Percentiles rank a stretch among this genome's conserved stretches.
Conservation (phyloP, 2,329 filamentous ascomycete genomes). For the Leptographium procerum region DNA sequence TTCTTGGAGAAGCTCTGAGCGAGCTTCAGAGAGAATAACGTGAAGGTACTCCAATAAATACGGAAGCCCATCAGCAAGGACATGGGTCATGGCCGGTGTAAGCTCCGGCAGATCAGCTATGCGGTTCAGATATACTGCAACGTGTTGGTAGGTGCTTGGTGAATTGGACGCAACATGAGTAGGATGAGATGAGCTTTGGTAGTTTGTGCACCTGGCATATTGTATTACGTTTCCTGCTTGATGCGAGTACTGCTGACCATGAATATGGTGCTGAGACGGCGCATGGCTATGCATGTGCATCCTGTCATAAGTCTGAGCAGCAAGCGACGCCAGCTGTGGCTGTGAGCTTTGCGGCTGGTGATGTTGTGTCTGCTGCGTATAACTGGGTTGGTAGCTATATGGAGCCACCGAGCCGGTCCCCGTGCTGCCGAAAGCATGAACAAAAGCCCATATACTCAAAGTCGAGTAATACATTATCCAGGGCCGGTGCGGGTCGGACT, state of each 20-base stretch:
- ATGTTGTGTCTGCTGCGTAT: not conserved
- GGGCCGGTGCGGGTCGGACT: conserved; percentile 72
- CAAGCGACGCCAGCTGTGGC: not conserved
- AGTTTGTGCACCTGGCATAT: not conserved
- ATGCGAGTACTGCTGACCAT: not conserved
- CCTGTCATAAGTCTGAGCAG: not conserved
- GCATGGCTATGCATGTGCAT: not conserved
- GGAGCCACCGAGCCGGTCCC: not conserved
- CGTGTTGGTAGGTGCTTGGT: conserved; percentile 18
- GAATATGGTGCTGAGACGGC: not conserved
- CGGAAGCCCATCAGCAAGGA: conserved; percentile 45
- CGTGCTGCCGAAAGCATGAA: conserved; percentile 52
- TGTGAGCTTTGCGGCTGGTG: not conserved
- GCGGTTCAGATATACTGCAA: conserved; percentile 40
- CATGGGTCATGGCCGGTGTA: conserved; percentile 52
- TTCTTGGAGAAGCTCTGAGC: conserved; percentile 64
- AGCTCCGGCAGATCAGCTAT: conserved; percentile 62
- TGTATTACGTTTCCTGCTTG: not conserved
- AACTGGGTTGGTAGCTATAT: not conserved
- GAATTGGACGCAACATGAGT: not conserved
- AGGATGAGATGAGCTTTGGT: not conserved
- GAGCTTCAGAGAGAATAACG: conserved; percentile 30
- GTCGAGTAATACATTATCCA: conserved; percentile 87
- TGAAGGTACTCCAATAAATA: conserved; percentile 33
- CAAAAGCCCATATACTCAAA: conserved; percentile 79